Percentiles rank a stretch among this genome's conserved stretches.
Conservation (phyloP, 352 stramenopile species). For the Pythium biforme region DNA sequence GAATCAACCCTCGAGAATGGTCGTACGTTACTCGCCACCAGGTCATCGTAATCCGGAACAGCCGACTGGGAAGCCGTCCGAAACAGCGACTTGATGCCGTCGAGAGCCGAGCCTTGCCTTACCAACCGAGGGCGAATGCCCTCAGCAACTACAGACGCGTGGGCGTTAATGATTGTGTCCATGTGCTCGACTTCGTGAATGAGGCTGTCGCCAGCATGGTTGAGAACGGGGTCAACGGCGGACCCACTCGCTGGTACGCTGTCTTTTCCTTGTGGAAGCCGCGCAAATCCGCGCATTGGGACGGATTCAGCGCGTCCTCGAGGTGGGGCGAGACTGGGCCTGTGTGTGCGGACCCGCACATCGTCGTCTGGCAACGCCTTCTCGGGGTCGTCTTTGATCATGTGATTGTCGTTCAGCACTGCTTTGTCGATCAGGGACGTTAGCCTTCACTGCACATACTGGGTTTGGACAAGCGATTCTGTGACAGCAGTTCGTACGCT, state of each 20-base stretch:
- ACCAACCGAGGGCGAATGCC: conserved; percentile 14
- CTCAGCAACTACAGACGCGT: conserved; percentile 27
- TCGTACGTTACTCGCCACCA: conserved; percentile 5
- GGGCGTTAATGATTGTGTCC: conserved; percentile 43
- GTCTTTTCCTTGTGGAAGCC: neutral
- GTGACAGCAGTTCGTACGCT: neutral
- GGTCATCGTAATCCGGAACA: conserved; percentile 9
- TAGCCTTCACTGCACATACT: neutral
- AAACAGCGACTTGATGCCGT: conserved; percentile 24
- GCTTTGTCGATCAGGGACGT: neutral
- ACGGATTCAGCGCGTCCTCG: neutral
- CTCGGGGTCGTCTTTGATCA: neutral
- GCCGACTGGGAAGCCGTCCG: conserved; percentile 2
- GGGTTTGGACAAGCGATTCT: neutral
- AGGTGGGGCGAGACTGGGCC: neutral
- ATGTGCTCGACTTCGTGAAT: conserved; percentile 42
- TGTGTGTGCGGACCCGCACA: neutral
- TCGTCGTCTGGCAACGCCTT: neutral
- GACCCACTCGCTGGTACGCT: neutral
- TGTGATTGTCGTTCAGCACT: neutral
- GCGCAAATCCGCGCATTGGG: neutral
- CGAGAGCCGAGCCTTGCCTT: conserved; percentile 11
- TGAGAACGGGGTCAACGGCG: neutral
- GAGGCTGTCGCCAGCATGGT: conserved; percentile 24
- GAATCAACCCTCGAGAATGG: conserved; percentile 12